Conservation (phyloP, 768 basidiomycete species). For the Pseudohyphozyma bogoriensis region DNA sequence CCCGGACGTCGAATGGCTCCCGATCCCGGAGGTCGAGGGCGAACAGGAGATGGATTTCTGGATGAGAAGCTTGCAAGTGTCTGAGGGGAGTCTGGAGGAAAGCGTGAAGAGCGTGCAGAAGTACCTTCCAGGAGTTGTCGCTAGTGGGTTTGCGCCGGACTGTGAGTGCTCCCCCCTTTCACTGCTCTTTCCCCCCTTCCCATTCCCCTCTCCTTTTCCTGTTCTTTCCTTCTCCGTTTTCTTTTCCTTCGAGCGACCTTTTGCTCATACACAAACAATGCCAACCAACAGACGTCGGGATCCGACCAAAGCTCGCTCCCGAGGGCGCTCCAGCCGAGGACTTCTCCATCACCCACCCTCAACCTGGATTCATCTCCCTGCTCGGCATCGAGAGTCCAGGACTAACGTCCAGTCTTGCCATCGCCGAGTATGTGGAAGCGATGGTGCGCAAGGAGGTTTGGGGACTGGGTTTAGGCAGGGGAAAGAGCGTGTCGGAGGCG, state of each 20-base stretch:
- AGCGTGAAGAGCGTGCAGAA: conserved; percentile 63
- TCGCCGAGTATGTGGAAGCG: conserved; percentile 58
- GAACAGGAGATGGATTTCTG: conserved; percentile 62
- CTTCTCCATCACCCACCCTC: conserved; percentile 43
- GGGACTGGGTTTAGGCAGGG: no score
- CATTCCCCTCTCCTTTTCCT: no score
- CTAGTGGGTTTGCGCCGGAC: conserved; percentile 61
- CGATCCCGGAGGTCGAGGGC: conserved; percentile 38
- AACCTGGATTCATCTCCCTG: conserved; percentile 58
- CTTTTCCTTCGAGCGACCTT: no score
- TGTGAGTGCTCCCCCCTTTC: conserved; percentile 43
- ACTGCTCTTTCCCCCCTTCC: no score
- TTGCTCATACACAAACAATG: no score
- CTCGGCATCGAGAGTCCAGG: conserved; percentile 90
- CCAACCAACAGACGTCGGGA: conserved; percentile 37
- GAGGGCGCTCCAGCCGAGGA: conserved; percentile 58
- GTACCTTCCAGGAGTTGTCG: conserved; percentile 58
- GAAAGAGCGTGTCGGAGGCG: no score
- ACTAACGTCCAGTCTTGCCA: conserved; percentile 72
- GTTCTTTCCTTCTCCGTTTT: no score
- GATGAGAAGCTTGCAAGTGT: conserved; percentile 55
- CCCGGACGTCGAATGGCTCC: conserved; percentile 82
- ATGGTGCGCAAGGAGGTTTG: conserved; percentile 24
- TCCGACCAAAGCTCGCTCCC: conserved; percentile 70
- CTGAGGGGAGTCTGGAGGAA: conserved; percentile 48